These are phyloP conservation scores for Anthostomella pinea DNA, from an alignment of 2,329 filamentous ascomycete species.

Conservation along the genomic window DNA sequence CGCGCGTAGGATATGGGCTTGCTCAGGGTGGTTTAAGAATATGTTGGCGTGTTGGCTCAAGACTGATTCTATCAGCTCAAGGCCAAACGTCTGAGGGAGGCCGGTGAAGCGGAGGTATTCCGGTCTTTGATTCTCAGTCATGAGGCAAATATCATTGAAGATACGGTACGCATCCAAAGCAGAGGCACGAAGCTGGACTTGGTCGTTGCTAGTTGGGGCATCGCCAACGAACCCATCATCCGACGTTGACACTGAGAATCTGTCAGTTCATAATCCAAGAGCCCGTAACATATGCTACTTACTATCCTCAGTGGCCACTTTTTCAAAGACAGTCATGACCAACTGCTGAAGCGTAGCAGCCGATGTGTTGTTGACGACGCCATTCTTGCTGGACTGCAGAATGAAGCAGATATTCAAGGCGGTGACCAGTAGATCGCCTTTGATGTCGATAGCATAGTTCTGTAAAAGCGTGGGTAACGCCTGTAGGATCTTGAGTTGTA, in stretches of 20 bases:
- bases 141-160: constrained; percentile 84
- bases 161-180: constrained; percentile 85
- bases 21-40: constrained; percentile 75
- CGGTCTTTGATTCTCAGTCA: constrained; percentile 80
- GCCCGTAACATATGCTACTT: constrained; percentile 31
- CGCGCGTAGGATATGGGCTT: constrained; percentile 72
- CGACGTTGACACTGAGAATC: constrained; percentile 37
- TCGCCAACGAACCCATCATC: constrained; percentile 62
- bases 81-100: constrained; percentile 76
- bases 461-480: constrained; percentile 85
- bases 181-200: constrained; percentile 65
- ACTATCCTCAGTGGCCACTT: constrained; percentile 81
- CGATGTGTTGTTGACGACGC: constrained; percentile 91
- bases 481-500: constrained; percentile 94
- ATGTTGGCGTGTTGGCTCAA: constrained; percentile 80
- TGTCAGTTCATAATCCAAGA: constrained; percentile 4
- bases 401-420: constrained; percentile 89
- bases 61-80: constrained; percentile 90
- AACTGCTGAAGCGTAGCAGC: constrained; percentile 95
- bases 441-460: constrained; percentile 80
- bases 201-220: constrained; percentile 62
- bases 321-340: constrained; percentile 89
- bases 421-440: constrained; percentile 76
- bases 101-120: constrained; percentile 78
- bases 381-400: constrained; percentile 86